Evolutionary conservation across 345 rosid genomes (phyloP).

Genomic region (Bretschneidera sinensis): DNA sequence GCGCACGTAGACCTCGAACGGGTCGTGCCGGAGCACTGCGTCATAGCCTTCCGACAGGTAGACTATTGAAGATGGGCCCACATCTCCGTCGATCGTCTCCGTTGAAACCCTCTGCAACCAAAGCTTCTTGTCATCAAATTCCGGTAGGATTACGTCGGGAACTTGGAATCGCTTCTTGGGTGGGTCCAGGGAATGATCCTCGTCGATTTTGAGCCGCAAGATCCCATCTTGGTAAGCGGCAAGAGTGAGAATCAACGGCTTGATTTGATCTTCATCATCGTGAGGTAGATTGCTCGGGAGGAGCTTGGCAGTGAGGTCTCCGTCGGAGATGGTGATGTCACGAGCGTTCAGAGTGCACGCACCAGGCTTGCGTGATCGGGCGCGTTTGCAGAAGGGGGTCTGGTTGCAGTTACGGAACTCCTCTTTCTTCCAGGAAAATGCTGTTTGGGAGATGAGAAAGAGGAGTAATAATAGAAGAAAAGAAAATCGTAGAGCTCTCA

Average conservation of each 20-base stretch:
- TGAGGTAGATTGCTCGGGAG: constrained; percentile 24
- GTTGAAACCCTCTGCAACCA: constrained; percentile 50
- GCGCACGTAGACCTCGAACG: constrained; percentile 76
- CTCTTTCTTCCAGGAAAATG: constrained; percentile 82
- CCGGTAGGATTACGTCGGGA: constrained; percentile 66
- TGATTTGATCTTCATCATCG: constrained; percentile 35
- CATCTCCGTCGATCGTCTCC: constrained; percentile 55
- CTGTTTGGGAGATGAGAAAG: constrained; percentile 35
- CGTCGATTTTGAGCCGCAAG: constrained; percentile 74
- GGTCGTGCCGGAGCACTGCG: constrained; percentile 81
- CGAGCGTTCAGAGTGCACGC: constrained; percentile 42
- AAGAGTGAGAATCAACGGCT: constrained; percentile 64
- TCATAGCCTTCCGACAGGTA: constrained; percentile 63
- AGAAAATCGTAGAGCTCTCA: constrained; percentile 22
- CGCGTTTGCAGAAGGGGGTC: constrained; percentile 96
- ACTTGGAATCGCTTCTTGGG: constrained; percentile 79
- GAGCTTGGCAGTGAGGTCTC: constrained; percentile 79
- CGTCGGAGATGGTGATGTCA: constrained; percentile 59
- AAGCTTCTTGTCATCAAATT: constrained; percentile 63
- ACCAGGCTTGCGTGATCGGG: constrained; percentile 73
- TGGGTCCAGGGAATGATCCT: constrained; percentile 53
- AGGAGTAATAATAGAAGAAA: constrained; percentile 35
- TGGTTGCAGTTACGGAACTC: constrained; percentile 92
- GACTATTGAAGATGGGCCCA: constrained; percentile 48
- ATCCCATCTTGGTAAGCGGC: constrained; percentile 64